These are phyloP conservation scores for Epichloe elymi DNA, from an alignment of 2,329 filamentous ascomycete genomes.

Conservation along the genomic window DNA sequence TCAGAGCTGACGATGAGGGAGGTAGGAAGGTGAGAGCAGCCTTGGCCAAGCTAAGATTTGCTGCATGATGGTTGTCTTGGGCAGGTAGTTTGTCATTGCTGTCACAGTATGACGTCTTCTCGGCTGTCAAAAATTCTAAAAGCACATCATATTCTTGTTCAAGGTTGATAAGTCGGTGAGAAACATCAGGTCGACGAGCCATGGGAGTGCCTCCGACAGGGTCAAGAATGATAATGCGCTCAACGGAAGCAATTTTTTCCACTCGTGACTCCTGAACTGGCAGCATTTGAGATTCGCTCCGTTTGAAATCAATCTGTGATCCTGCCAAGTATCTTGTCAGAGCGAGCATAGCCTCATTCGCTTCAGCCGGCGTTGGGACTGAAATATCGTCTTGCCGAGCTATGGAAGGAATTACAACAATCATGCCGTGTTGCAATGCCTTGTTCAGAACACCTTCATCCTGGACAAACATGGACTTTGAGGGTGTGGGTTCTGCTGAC, in stretches of 20 bases:
- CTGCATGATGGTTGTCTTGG: conserved; percentile 34
- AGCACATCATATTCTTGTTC: conserved; percentile 75
- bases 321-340: conserved; percentile 66
- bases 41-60: conserved; percentile 63
- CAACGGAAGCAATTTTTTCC: conserved; percentile 49
- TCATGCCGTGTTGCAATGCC: conserved; percentile 19
- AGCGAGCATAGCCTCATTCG: conserved; percentile 57
- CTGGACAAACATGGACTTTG: conserved; percentile 16
- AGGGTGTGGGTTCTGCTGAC: conserved; percentile 10
- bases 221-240: conserved; percentile 82
- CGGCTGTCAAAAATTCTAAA: conserved; percentile 40
- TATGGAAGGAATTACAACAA: conserved; percentile 27
- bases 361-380: conserved; percentile 26
- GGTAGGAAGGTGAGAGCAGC: conserved; percentile 64
- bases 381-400: conserved; percentile 29
- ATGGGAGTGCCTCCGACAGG: conserved; percentile 74
- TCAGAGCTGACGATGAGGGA: conserved; percentile 70
- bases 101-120: conserved; percentile 6
- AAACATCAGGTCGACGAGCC: conserved; percentile 23
- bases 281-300: background rate
- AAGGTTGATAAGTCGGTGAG: conserved; percentile 66
- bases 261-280: conserved; percentile 23
- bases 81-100: background rate
- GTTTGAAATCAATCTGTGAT: conserved; percentile 31
- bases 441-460: conserved; percentile 19